Percentiles rank a stretch among this genome's conserved stretches.
phyloP scores from a whole-genome alignment of 345 rosid genomes.

The Litchi chinensis region DNA sequence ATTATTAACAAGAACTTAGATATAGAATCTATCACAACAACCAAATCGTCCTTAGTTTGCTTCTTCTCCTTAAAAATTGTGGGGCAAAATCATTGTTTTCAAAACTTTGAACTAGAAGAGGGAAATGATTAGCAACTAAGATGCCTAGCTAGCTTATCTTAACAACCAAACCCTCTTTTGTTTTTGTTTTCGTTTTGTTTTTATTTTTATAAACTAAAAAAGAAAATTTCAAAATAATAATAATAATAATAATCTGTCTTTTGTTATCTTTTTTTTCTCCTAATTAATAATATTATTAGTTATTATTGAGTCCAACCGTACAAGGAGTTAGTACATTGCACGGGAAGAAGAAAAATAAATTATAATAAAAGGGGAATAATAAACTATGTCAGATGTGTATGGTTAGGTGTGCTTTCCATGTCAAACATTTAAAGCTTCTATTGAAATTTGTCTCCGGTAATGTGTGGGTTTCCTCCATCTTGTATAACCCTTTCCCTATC shows the following conservation, averaged over 20 bases:
- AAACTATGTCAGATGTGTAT: too few species aligned
- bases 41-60: not conserved
- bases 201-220: too few species aligned
- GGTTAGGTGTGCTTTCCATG: slow-evolving; percentile 14
- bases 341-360: not conserved
- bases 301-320: slow-evolving; percentile 21
- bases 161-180: slow-evolving; percentile 23
- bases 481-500: too few species aligned
- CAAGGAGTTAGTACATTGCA: slow-evolving; percentile 28
- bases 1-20: not conserved
- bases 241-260: too few species aligned
- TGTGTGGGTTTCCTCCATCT: too few species aligned
- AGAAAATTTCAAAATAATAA: too few species aligned
- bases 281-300: not conserved
- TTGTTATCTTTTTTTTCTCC: not conserved
- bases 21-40: slow-evolving; percentile 6
- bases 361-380: not conserved
- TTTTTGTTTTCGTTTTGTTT: not conserved
- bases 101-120: not conserved
- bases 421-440: slow-evolving; percentile 17
- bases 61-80: not conserved
- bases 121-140: not conserved
- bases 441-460: too few species aligned
- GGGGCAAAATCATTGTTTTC: too few species aligned
- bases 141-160: not conserved